These are phyloP conservation scores for Talaromyces stipitatus DNA, from an alignment of 495 filamentous ascomycete species.

Conservation along the genomic window DNA sequence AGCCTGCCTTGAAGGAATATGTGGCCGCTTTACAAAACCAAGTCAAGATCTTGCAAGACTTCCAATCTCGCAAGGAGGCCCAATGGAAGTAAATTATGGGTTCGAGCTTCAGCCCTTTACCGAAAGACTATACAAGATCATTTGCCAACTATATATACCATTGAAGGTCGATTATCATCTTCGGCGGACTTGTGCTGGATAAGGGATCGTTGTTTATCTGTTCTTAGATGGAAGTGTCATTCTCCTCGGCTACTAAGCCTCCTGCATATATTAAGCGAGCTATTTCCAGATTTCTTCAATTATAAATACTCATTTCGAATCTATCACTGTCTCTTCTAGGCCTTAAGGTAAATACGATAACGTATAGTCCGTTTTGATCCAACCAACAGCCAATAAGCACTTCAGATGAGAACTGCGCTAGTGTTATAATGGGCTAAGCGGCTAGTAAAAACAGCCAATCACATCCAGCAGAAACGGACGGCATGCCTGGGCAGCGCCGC, in stretches of 20 bases:
- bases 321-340: not conserved
- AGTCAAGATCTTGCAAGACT: conserved; percentile 65
- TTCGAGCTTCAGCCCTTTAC: not conserved
- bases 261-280: not conserved
- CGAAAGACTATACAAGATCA: not conserved
- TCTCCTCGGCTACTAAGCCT: not conserved
- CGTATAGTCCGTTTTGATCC: not conserved
- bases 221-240: not conserved
- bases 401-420: not conserved
- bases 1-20: conserved; percentile 55
- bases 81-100: conserved; percentile 48
- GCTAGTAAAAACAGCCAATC: not conserved
- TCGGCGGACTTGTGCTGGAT: not conserved
- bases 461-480: not conserved
- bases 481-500: not conserved
- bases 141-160: not conserved
- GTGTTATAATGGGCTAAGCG: not conserved
- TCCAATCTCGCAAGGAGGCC: conserved; percentile 59
- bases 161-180: not conserved
- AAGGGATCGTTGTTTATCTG: not conserved
- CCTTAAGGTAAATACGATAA: not conserved
- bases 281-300: not conserved
- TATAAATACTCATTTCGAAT: not conserved
- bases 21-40: conserved; percentile 67
- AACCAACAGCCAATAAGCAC: not conserved